phyloP scores from a whole-genome alignment of 495 filamentous ascomycete species.

The Aspergillus heteromorphus region DNA sequence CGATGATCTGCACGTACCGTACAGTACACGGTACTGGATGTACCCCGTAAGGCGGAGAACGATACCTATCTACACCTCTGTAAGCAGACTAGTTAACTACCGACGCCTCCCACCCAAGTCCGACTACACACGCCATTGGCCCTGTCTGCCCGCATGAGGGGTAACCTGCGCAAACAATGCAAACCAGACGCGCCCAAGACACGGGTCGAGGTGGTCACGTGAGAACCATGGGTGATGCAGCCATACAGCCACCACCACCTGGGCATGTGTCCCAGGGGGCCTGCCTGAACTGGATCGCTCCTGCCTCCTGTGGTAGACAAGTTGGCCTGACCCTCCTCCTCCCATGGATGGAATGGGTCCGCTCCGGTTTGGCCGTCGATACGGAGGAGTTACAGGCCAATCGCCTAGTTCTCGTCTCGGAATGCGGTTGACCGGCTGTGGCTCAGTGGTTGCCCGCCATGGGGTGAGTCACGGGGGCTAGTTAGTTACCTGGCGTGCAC shows the following conservation, averaged over 20 bases:
- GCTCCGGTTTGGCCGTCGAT: conserved; percentile 10
- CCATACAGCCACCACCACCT: conserved; percentile 3
- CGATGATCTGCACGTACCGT: conserved; percentile 1
- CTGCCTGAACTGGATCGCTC: not conserved
- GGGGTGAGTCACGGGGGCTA: conserved; percentile 9
- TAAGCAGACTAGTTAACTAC: too few relatives aligned
- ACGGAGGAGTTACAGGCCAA: not conserved
- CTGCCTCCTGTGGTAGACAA: not conserved
- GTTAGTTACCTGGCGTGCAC: not conserved
- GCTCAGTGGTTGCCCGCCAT: not conserved
- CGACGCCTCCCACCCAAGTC: too few relatives aligned
- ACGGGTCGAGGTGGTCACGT: conserved; percentile 4
- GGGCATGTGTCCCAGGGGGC: not conserved
- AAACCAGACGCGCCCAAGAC: conserved; percentile 6
- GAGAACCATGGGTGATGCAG: conserved; percentile 2
- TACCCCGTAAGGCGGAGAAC: not conserved
- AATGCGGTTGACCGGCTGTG: not conserved
- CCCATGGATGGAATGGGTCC: not conserved
- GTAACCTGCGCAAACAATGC: conserved; percentile 8
- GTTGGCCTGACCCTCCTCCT: not conserved
- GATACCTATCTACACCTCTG: too few relatives aligned
- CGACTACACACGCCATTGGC: not conserved
- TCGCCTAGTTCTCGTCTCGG: not conserved
- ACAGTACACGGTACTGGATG: not conserved
- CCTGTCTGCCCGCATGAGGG: conserved; percentile 11